Conservation (phyloP, 192 early-diverging fungal species). For the Entomortierella beljakovae region DNA sequence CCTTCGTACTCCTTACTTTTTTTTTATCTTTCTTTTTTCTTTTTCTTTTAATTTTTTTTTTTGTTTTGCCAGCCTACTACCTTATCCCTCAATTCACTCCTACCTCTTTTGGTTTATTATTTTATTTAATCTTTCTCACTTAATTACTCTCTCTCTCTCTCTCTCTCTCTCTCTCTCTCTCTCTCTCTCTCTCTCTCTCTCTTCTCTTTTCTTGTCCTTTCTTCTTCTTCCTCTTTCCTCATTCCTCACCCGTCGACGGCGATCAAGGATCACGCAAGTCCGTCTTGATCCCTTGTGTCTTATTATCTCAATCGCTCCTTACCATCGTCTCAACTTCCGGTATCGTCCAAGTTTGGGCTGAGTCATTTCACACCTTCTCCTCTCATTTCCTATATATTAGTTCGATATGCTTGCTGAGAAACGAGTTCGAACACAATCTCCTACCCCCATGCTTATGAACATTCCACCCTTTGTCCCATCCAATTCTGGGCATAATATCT, state of each 20-base stretch:
- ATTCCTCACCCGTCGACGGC: not conserved
- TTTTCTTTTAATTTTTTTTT: not conserved
- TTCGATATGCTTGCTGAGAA: slow-evolving; percentile 19
- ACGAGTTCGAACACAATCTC: slow-evolving; percentile 10
- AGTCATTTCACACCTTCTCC: not conserved
- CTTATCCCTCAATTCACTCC: too few relatives aligned
- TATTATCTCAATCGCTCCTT: not conserved
- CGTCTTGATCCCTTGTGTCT: slow-evolving; percentile 1
- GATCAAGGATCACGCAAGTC: slow-evolving; percentile 23
- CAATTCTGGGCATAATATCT: not conserved
- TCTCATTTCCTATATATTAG: not conserved
- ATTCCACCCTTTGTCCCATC: slow-evolving; percentile 16
- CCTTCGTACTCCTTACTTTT: slow-evolving; percentile 33
- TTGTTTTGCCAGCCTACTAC: too few relatives aligned
- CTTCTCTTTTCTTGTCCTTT: slow-evolving; percentile 1
- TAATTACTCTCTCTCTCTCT: too few relatives aligned
- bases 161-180: not conserved
- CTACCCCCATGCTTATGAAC: slow-evolving; percentile 5
- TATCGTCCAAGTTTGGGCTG: slow-evolving; percentile 2
- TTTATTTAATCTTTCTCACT: too few relatives aligned
- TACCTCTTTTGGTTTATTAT: too few relatives aligned
- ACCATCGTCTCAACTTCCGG: not conserved
- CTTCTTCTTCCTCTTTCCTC: slow-evolving; percentile 1
- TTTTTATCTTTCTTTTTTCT: slow-evolving; percentile 2
- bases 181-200: slow-evolving; percentile 2